phyloP scores from a whole-genome alignment of 257 asterid species.

The Craterostigma plantagineum region DNA sequence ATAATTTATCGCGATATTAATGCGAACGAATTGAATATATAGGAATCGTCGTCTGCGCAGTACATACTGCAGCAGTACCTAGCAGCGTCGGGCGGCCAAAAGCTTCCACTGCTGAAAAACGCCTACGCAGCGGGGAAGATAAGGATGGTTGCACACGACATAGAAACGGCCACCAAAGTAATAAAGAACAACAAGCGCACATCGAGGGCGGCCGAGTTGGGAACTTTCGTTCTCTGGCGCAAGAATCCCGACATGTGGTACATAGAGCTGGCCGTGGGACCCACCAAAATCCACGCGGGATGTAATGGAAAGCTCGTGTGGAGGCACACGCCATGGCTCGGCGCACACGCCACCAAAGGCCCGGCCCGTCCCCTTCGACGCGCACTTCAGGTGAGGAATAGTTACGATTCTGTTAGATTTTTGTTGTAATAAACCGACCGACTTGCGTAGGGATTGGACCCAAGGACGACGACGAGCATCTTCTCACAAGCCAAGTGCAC shows the following conservation, averaged over 20 bases:
- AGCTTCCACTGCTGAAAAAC: constrained; percentile 33
- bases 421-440: too few relatives aligned
- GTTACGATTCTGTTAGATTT: too few relatives aligned
- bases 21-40: constrained; percentile 6
- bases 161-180: constrained; percentile 72
- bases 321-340: constrained; percentile 98
- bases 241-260: constrained; percentile 93
- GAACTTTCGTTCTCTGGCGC: constrained; percentile 92
- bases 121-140: constrained; percentile 85
- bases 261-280: constrained; percentile 85
- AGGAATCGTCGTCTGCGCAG: constrained; percentile 89
- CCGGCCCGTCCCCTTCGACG: constrained; percentile 85
- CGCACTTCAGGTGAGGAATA: constrained; percentile 71
- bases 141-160: constrained; percentile 79
- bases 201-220: constrained; percentile 63
- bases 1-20: too few relatives aligned
- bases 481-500: constrained; percentile 72
- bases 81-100: constrained; percentile 84
- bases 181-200: constrained; percentile 62
- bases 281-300: constrained; percentile 93
- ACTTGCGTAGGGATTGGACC: constrained; percentile 99
- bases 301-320: constrained; percentile 90
- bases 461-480: constrained; percentile 77
- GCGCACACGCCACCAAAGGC: constrained; percentile 85
- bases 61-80: constrained; percentile 74